These are phyloP conservation scores for Eutrema salsugineum DNA, from an alignment of 441 rosid genomes.

Conservation along the genomic window DNA sequence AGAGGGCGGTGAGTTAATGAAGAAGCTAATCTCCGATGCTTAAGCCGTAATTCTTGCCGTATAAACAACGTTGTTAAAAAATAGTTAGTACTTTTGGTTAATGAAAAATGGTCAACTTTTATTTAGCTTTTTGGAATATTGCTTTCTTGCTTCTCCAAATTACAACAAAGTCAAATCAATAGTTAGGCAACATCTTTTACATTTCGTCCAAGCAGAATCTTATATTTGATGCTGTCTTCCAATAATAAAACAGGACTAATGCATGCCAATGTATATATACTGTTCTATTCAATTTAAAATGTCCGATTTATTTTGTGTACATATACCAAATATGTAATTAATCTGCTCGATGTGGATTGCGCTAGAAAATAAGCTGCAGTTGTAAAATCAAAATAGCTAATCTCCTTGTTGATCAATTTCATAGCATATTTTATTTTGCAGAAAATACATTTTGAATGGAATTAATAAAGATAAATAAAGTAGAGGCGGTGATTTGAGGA, in stretches of 20 bases:
- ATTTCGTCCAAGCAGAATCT: neutral
- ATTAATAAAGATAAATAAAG: neutral
- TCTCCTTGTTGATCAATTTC: neutral
- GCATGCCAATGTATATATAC: neutral
- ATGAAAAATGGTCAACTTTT: neutral
- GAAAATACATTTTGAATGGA: neutral
- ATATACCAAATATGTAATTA: neutral
- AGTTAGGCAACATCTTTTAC: constrained; percentile 19
- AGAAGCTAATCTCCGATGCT: constrained; percentile 1
- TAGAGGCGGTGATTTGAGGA: constrained; percentile 5
- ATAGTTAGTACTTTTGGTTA: neutral
- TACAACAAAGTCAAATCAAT: constrained; percentile 15
- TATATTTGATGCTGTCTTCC: neutral
- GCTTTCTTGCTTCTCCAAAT: neutral
- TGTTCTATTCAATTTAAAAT: neutral
- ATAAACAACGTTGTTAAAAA: neutral
- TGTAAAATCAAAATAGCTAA: neutral
- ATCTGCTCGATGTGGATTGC: neutral
- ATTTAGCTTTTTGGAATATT: constrained; percentile 18
- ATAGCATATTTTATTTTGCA: neutral
- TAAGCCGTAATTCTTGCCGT: constrained; percentile 13
- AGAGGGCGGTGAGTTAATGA: neutral
- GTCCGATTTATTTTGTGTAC: neutral
- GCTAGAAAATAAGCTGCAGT: neutral
- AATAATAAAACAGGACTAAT: neutral